Percentiles rank a stretch among this genome's conserved stretches.
Evolutionary conservation across 2,329 filamentous ascomycete genomes (phyloP).

Genomic region (Colletotrichum coccodes): DNA sequence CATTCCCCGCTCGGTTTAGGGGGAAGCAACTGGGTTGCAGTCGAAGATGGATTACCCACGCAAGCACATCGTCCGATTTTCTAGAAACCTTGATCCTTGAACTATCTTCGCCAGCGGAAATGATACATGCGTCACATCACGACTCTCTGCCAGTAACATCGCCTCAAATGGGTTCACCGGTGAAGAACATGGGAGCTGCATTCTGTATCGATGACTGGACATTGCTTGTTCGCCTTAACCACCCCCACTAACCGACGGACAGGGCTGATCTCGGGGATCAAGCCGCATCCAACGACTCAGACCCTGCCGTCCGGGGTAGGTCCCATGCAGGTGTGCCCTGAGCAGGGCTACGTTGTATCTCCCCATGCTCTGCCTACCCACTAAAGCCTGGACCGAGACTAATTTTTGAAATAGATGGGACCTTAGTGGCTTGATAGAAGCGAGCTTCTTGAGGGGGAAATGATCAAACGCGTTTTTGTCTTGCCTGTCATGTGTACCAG

Average conservation of each 20-base stretch:
- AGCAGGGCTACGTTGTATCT: no score
- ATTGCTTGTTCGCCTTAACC: no score
- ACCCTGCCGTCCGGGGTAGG: not conserved
- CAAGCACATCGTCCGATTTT: not conserved
- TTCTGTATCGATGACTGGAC: no score
- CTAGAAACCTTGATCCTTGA: not conserved
- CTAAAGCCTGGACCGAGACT: not conserved
- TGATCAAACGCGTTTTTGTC: not conserved
- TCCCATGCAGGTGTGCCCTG: no score
- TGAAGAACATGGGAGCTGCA: not conserved
- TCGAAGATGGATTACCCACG: not conserved
- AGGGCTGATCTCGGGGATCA: not conserved
- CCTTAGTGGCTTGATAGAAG: not conserved
- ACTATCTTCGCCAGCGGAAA: no score
- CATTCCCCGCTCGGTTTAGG: not conserved
- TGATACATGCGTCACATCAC: not conserved
- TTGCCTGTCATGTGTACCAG: not conserved
- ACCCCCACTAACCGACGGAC: not conserved
- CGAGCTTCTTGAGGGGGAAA: not conserved
- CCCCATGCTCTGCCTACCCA: not conserved
- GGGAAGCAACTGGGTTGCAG: not conserved
- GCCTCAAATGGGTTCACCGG: not conserved
- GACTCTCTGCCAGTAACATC: not conserved
- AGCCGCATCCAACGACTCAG: not conserved
- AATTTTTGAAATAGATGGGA: not conserved